Conservation (phyloP, 2,329 filamentous ascomycete species). For the Aspergillus fumigatiaffinis region DNA sequence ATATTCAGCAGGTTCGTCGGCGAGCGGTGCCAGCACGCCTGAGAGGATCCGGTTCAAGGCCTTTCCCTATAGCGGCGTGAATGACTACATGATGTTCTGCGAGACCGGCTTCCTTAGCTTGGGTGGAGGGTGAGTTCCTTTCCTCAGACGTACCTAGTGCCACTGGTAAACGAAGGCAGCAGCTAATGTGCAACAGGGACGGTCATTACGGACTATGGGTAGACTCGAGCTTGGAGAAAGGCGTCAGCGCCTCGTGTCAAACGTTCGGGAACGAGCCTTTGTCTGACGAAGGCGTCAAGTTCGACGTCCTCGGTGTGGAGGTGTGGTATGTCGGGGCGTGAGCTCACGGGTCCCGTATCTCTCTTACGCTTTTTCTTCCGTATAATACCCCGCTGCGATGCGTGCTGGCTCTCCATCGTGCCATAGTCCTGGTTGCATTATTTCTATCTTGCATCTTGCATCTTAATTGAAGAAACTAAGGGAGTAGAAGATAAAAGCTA, state of each 20-base stretch:
- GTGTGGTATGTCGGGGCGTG: conserved; percentile 78
- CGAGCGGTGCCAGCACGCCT: conserved; percentile 53
- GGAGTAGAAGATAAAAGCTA: neutral
- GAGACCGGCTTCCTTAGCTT: conserved; percentile 80
- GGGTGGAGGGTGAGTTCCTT: conserved; percentile 62
- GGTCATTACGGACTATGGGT: conserved; percentile 94
- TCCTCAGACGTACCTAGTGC: neutral
- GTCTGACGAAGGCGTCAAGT: conserved; percentile 89
- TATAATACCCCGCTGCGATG: conserved; percentile 11
- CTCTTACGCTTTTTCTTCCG: neutral
- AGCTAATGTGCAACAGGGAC: conserved; percentile 46
- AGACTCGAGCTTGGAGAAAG: conserved; percentile 76
- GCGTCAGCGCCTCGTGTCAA: conserved; percentile 76
- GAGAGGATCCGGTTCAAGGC: conserved; percentile 91
- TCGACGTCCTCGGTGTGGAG: conserved; percentile 85
- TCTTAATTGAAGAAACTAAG: neutral
- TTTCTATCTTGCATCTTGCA: neutral
- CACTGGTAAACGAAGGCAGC: conserved; percentile 16
- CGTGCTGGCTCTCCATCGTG: conserved; percentile 11
- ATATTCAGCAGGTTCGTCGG: no score
- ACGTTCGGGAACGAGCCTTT: conserved; percentile 95
- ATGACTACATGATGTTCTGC: conserved; percentile 95
- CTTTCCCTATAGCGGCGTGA: conserved; percentile 91
- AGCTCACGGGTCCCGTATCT: conserved; percentile 1
- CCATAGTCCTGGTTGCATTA: neutral